Conservation (phyloP, 176 grass and related monocot species). For the bread wheat (Triticum aestivum) region DNA sequence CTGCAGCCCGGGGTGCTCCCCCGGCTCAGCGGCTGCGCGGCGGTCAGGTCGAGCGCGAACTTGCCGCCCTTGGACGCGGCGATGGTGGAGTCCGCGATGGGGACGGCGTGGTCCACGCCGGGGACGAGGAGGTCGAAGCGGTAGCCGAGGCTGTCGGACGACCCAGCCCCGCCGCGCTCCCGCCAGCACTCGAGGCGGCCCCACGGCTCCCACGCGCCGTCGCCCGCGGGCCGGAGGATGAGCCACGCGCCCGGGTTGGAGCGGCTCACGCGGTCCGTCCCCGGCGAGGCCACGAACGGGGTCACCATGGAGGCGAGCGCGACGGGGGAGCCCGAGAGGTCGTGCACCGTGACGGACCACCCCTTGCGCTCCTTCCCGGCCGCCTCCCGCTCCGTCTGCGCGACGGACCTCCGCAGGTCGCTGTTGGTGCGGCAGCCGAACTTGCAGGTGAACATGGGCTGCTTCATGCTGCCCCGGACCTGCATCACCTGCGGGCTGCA, state of each 20-base stretch:
- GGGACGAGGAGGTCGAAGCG: constrained; percentile 75
- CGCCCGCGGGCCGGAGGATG: constrained; percentile 70
- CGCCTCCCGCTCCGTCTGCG: constrained; percentile 47
- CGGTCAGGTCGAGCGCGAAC: constrained; percentile 88
- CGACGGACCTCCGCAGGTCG: constrained; percentile 57
- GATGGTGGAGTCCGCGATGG: constrained; percentile 61
- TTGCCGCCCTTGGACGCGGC: constrained; percentile 70
- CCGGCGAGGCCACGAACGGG: constrained; percentile 85
- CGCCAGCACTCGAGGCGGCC: constrained; percentile 94
- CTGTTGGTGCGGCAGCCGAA: constrained; percentile 80
- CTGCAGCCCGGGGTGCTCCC: constrained; percentile 74
- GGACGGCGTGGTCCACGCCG: constrained; percentile 52
- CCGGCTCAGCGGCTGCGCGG: constrained; percentile 45
- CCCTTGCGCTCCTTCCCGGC: constrained; percentile 84
- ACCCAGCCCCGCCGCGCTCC: constrained; percentile 61
- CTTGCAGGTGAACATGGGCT: constrained; percentile 96
- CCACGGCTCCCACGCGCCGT: constrained; percentile 94
- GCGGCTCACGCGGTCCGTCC: constrained; percentile 74
- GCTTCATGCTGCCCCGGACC: constrained; percentile 58
- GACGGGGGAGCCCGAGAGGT: constrained; percentile 87
- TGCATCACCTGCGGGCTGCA: constrained; percentile 83
- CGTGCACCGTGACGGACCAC: constrained; percentile 97
- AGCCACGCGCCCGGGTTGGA: constrained; percentile 98
- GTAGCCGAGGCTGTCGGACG: constrained; percentile 77
- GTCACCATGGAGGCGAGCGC: constrained; percentile 96